These are phyloP conservation scores for Cadophora gregata DNA, from an alignment of 2,329 filamentous ascomycete species.

Conservation along the genomic window DNA sequence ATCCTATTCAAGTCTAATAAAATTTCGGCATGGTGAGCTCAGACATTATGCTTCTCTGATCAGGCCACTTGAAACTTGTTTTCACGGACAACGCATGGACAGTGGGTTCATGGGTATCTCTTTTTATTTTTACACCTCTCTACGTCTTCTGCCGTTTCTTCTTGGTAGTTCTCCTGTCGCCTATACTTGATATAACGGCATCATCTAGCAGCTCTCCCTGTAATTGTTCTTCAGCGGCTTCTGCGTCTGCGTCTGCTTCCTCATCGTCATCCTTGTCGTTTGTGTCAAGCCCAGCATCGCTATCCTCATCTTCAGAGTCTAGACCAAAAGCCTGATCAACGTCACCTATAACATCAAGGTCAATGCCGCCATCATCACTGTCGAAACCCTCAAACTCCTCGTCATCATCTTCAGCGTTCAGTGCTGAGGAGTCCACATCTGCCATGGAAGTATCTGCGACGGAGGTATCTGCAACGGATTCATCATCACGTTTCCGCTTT, in stretches of 20 bases:
- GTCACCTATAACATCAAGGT: constrained; percentile 38
- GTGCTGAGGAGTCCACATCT: constrained; percentile 33
- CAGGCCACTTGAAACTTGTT: too few relatives aligned
- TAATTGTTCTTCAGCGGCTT: constrained; percentile 42
- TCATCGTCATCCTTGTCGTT: constrained; percentile 37
- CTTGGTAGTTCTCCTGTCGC: constrained; percentile 33
- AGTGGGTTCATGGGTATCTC: constrained; percentile 7
- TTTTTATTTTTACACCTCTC: constrained; percentile 16
- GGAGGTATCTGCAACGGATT: constrained; percentile 50
- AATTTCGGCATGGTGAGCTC: too few relatives aligned
- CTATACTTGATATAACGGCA: constrained; percentile 30
- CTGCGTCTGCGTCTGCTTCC: constrained; percentile 38
- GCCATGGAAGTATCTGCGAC: constrained; percentile 45
- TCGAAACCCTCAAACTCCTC: constrained; percentile 57
- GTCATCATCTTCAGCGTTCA: constrained; percentile 43
- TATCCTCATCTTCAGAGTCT: constrained; percentile 49
- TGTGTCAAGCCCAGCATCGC: constrained; percentile 37
- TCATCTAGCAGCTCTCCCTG: constrained; percentile 40
- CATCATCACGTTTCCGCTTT: constrained; percentile 72
- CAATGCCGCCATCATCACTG: constrained; percentile 47
- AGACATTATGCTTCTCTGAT: too few relatives aligned
- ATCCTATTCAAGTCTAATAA: too few relatives aligned
- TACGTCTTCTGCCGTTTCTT: constrained; percentile 45
- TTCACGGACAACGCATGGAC: too few relatives aligned
- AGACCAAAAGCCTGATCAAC: constrained; percentile 44